Evolutionary conservation across 73 alveolate genomes (phyloP).

Genomic region (Effrenium voratum): DNA sequence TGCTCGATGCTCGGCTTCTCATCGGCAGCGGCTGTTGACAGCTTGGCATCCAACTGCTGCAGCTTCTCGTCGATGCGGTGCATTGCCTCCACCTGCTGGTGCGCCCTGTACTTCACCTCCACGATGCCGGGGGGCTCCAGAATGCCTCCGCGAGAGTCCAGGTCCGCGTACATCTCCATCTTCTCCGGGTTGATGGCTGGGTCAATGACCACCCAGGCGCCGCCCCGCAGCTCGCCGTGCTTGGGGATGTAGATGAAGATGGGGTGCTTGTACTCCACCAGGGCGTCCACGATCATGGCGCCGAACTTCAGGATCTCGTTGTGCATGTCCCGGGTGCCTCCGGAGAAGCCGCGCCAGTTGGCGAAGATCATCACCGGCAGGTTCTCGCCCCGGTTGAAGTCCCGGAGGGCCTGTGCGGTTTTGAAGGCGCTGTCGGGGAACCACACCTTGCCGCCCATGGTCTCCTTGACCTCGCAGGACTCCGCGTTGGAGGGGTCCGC

Average conservation of each 20-base stretch:
- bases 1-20: constrained; percentile 27
- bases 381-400: constrained; percentile 86
- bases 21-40: background rate
- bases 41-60: constrained; percentile 41
- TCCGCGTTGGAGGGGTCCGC: constrained; percentile 90
- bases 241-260: constrained; percentile 92
- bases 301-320: constrained; percentile 90
- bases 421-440: constrained; percentile 94
- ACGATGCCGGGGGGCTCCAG: constrained; percentile 90
- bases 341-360: constrained; percentile 85
- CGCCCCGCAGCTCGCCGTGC: constrained; percentile 94
- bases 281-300: constrained; percentile 81
- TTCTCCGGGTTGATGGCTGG: constrained; percentile 90
- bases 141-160: constrained; percentile 91
- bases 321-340: constrained; percentile 77
- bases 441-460: constrained; percentile 91
- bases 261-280: constrained; percentile 81
- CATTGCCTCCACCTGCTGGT: constrained; percentile 85
- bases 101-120: constrained; percentile 81
- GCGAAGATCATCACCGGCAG: constrained; percentile 72
- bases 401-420: constrained; percentile 68
- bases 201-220: constrained; percentile 94
- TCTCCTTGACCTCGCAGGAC: constrained; percentile 30
- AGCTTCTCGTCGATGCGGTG: constrained; percentile 63
- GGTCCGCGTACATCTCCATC: constrained; percentile 89